Conservation (phyloP, 192 early-diverging fungal species). For the Mycoemilia scoparia region DNA sequence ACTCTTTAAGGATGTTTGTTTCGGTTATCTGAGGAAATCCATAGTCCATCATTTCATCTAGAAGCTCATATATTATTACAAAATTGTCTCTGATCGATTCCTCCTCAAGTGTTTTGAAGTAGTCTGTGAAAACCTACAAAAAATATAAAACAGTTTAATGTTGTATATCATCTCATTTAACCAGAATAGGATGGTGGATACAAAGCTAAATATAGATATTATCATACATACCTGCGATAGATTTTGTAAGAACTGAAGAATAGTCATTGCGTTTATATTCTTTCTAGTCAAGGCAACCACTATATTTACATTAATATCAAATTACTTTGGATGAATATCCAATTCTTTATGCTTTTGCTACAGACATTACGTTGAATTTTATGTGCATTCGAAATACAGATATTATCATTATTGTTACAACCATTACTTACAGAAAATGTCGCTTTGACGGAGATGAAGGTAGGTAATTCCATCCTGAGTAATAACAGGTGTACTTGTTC, state of each 20-base stretch:
- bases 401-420: not conserved
- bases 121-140: slow-evolving; percentile 76
- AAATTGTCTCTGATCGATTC: slow-evolving; percentile 83
- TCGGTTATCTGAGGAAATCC: slow-evolving; percentile 80
- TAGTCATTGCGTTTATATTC: slow-evolving; percentile 93
- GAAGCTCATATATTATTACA: slow-evolving; percentile 75
- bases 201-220: slow-evolving; percentile 9
- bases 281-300: slow-evolving; percentile 88
- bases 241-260: slow-evolving; percentile 90
- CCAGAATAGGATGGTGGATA: not conserved
- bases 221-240: too few species aligned
- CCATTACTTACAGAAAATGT: slow-evolving; percentile 72
- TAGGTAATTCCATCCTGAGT: slow-evolving; percentile 92
- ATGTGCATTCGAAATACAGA: not conserved
- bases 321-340: not conserved
- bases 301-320: slow-evolving; percentile 10
- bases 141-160: not conserved
- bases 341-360: not conserved
- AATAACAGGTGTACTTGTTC: slow-evolving; percentile 73
- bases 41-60: slow-evolving; percentile 91
- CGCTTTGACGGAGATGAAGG: slow-evolving; percentile 88
- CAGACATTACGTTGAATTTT: not conserved
- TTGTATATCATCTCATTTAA: not conserved
- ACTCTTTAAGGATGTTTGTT: slow-evolving; percentile 71
- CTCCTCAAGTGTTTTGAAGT: slow-evolving; percentile 79